Evolutionary conservation across 805 yeast species (phyloP), one percentile per base, ranked within the genome.

Genomic region (Suhomyces vadensis): DNA sequence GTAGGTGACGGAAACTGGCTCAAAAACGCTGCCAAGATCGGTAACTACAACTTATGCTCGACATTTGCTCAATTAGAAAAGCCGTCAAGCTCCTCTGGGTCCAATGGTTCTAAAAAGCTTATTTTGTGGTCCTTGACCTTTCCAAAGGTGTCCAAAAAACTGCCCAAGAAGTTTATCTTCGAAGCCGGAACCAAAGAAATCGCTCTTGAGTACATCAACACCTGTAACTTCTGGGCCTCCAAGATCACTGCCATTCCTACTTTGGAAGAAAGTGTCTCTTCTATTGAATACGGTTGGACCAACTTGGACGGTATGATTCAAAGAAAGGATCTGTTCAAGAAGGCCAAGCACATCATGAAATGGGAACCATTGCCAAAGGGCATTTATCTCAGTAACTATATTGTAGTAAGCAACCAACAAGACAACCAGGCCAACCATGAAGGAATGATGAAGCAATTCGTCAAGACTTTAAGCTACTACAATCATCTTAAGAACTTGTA

Each of bases 181-280:
- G 82, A 79, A 62, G 81, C 89, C 0, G 83, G 84, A 8, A 80
- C 87, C 10, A 59, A 69, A 19, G 86, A 82, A 52, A 78, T 79
- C 46, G 94, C 96, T 0, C 65, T 68, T 35, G 85, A 81, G 56
- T 87, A 79, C 62, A 80, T 86, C 13, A 78, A 83, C 52, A 81
- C 92, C 4, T 83, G 94, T 64, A 90, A 89, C 62, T 90, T 87
- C 60, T 90, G 97, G 96, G 87, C 95, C 2, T 87, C 92, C 1
- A 77, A 94, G 51, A 77, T 86, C 27, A 84, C 95, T 5, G 84
- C 90, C 11, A 83, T 87, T 16, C 96, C 96, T 3, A 74, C 82
- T 0, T 58, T 63, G 46, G 86, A 83, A 55, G 84, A 81, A 43
- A 81, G 85, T 49, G 73, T 87, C 24, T 81, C 89, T 2, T 82